These are phyloP conservation scores for Aspergillus cavernicola DNA, from an alignment of 495 filamentous ascomycete genomes.

Conservation along the genomic window DNA sequence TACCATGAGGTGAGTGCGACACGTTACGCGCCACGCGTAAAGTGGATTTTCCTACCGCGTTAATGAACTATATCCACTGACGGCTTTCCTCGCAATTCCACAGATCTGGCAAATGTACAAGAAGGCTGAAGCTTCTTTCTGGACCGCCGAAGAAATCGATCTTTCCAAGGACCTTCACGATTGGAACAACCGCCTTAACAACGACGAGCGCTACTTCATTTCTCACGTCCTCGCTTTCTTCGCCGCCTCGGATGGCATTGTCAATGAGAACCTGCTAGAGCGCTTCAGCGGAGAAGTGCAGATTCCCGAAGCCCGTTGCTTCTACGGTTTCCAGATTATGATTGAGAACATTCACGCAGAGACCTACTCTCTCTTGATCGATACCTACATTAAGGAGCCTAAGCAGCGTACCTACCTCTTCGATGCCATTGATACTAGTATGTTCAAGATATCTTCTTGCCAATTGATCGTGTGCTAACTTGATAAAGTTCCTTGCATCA, in stretches of 20 bases:
- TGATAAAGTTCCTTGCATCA: conserved; percentile 80
- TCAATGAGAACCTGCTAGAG: conserved; percentile 99
- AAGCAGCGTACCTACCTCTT: conserved; percentile 94
- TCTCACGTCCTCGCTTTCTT: conserved; percentile 99
- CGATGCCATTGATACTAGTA: conserved; percentile 96
- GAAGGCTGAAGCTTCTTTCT: conserved; percentile 99
- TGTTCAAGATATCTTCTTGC: conserved; percentile 21
- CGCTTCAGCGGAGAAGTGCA: conserved; percentile 97
- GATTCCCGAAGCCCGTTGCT: conserved; percentile 96
- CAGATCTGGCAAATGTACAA: conserved; percentile 99
- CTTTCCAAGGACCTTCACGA: conserved; percentile 97
- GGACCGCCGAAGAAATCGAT: conserved; percentile 99
- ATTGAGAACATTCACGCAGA: conserved; percentile 99
- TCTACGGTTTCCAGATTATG: conserved; percentile 99
- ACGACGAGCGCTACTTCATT: conserved; percentile 97
- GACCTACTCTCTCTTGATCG: conserved; percentile 98
- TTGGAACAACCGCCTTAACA: conserved; percentile 95
- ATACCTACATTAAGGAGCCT: conserved; percentile 99
- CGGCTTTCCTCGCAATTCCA: conserved; percentile 9
- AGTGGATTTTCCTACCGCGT: conserved; percentile 44
- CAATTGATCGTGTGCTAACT: not conserved
- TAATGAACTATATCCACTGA: conserved; percentile 14
- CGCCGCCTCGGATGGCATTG: conserved; percentile 97
- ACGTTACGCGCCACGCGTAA: conserved; percentile 66
- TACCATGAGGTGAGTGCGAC: conserved; percentile 88